Conservation (phyloP, 2,329 filamentous ascomycete genomes). For the Talaromyces amestolkiae region DNA sequence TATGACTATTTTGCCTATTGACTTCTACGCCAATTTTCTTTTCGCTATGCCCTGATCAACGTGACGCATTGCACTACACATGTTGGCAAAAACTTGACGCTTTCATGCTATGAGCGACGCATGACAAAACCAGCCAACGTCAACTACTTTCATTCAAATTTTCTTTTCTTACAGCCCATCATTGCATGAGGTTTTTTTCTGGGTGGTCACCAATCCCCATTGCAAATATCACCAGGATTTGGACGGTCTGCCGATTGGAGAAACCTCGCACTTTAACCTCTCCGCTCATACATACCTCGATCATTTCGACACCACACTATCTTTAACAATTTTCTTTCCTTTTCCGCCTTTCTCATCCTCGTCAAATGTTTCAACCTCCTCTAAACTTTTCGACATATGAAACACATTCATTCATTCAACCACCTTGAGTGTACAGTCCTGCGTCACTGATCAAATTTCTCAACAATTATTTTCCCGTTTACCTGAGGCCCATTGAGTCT, state of each 20-base stretch:
- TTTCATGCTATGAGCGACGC: not conserved
- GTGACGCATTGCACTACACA: slow-evolving; percentile 16
- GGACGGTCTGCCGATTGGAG: not conserved
- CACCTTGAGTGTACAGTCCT: slow-evolving; percentile 9
- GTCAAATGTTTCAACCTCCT: not conserved
- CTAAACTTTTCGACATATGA: not conserved
- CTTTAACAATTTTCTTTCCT: slow-evolving; percentile 18
- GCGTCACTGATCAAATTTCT: slow-evolving; percentile 14
- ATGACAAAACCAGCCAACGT: not conserved
- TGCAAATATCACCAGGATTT: not conserved
- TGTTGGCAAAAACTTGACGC: not conserved
- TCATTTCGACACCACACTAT: slow-evolving; percentile 16
- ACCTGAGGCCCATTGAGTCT: not conserved
- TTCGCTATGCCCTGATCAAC: slow-evolving; percentile 9
- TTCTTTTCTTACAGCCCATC: not conserved
- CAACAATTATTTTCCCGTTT: not conserved
- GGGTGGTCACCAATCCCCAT: not conserved
- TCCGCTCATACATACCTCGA: not conserved
- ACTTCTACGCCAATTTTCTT: slow-evolving; percentile 10
- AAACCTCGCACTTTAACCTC: not conserved
- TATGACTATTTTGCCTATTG: slow-evolving; percentile 17
- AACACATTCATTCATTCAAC: not conserved
- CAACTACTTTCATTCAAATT: slow-evolving; percentile 4
- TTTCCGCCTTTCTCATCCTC: slow-evolving; percentile 10
- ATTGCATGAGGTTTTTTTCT: not conserved